phyloP scores from a whole-genome alignment of 192 early-diverging fungal genomes.

The Coemansia sp. region DNA sequence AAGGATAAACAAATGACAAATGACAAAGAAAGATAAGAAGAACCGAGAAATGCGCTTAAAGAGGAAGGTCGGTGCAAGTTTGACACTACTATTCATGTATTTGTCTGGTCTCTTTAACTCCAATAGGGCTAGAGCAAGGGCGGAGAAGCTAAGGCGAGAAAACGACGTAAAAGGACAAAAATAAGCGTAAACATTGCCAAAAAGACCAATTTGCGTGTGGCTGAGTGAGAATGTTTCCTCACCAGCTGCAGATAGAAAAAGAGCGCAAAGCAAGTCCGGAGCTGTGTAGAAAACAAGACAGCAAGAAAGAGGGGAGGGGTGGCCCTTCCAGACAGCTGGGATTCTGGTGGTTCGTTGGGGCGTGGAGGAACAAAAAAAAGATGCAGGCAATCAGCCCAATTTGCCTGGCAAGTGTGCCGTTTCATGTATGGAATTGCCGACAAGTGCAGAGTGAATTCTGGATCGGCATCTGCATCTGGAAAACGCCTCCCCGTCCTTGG shows the following conservation, averaged over 20 bases:
- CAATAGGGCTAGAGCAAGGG: neutral
- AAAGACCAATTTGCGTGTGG: neutral
- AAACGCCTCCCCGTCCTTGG: neutral
- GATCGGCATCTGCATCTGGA: neutral
- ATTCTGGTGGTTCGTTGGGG: neutral
- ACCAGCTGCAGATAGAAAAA: neutral
- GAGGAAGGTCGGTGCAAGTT: neutral
- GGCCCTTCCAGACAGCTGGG: neutral
- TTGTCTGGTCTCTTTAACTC: neutral
- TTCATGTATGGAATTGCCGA: slow-evolving; percentile 6
- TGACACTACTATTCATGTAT: neutral
- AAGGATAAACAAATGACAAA: slow-evolving; percentile 1
- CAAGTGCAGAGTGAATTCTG: neutral
- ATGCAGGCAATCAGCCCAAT: slow-evolving; percentile 10
- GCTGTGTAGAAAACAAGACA: neutral
- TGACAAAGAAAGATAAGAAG: neutral
- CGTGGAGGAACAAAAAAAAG: neutral
- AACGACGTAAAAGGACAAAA: neutral
- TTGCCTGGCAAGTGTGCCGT: neutral
- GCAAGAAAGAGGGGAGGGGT: neutral
- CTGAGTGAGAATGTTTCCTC: neutral
- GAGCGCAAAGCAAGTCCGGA: neutral
- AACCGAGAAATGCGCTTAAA: neutral
- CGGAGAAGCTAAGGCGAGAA: neutral
- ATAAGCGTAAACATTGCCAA: neutral